These are phyloP conservation scores for Geosmithia morbida DNA, from an alignment of 2,329 filamentous ascomycete species.

Conservation along the genomic window DNA sequence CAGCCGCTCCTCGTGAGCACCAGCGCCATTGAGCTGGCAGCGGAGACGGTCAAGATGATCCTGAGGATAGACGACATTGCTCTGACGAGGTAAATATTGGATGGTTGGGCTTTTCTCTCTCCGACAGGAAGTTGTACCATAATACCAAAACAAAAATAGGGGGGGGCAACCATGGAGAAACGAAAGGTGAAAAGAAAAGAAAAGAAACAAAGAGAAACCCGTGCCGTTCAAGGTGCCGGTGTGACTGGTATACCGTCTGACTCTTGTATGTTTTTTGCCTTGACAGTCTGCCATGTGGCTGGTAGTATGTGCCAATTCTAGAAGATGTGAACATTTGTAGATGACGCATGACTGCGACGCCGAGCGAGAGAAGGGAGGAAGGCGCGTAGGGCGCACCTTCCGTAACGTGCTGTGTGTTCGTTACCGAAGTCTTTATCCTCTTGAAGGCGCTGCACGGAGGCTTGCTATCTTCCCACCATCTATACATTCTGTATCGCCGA, in stretches of 20 bases:
- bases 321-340: no score
- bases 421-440: neutral
- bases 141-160: slow-evolving; percentile 14
- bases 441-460: no score
- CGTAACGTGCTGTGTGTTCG: neutral
- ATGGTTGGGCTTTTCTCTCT: slow-evolving; percentile 1
- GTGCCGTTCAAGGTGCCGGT: neutral
- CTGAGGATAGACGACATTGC: slow-evolving; percentile 54
- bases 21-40: slow-evolving; percentile 90
- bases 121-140: slow-evolving; percentile 19
- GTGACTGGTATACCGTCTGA: neutral
- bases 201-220: neutral
- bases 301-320: neutral
- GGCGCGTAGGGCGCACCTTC: neutral
- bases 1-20: slow-evolving; percentile 95
- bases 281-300: neutral
- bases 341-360: no score
- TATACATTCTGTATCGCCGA: no score
- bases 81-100: slow-evolving; percentile 35
- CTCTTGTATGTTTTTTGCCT: no score
- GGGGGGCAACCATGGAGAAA: slow-evolving; percentile 2
- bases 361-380: neutral
- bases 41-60: slow-evolving; percentile 97
- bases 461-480: no score
- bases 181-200: neutral